These are phyloP conservation scores for Paecilomyces sp. DNA, from an alignment of 2,329 filamentous ascomycete species.

Conservation along the genomic window DNA sequence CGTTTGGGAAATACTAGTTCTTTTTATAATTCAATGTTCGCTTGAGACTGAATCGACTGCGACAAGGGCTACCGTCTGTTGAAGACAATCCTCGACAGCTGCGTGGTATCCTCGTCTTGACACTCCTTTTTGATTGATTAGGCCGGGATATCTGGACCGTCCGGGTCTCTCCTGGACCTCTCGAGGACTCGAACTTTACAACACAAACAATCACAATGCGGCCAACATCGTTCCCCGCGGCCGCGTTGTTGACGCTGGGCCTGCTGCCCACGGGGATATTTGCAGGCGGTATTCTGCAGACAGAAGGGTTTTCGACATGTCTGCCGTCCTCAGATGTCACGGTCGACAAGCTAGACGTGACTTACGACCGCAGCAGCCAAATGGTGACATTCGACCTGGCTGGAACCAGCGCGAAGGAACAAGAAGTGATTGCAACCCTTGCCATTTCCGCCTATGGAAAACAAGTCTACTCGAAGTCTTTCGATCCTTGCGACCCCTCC, in stretches of 20 bases:
- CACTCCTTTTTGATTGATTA: not conserved
- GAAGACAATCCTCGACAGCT: not conserved
- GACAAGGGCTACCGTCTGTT: not conserved
- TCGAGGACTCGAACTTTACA: constrained; percentile 3
- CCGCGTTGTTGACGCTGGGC: constrained; percentile 19
- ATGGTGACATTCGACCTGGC: constrained; percentile 74
- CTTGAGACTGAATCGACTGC: not conserved
- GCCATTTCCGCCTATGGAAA: constrained; percentile 78
- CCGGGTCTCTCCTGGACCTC: not conserved
- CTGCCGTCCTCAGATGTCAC: constrained; percentile 50
- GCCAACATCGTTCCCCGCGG: constrained; percentile 10
- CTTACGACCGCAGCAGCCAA: constrained; percentile 69
- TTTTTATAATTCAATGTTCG: not conserved
- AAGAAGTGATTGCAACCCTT: constrained; percentile 74
- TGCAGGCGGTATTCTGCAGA: constrained; percentile 67
- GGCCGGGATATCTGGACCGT: not conserved
- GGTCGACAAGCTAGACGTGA: constrained; percentile 67
- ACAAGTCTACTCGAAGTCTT: constrained; percentile 67
- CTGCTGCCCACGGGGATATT: constrained; percentile 38
- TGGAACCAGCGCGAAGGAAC: constrained; percentile 63
- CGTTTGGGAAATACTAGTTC: not conserved
- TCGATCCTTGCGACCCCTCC: constrained; percentile 69
- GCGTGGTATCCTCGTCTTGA: not conserved
- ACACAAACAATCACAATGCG: constrained; percentile 15
- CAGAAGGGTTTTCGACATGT: constrained; percentile 73